Percentiles rank a stretch among this genome's conserved stretches.
Conservation (phyloP, 768 basidiomycete species). For the Suillus weaverae region DNA sequence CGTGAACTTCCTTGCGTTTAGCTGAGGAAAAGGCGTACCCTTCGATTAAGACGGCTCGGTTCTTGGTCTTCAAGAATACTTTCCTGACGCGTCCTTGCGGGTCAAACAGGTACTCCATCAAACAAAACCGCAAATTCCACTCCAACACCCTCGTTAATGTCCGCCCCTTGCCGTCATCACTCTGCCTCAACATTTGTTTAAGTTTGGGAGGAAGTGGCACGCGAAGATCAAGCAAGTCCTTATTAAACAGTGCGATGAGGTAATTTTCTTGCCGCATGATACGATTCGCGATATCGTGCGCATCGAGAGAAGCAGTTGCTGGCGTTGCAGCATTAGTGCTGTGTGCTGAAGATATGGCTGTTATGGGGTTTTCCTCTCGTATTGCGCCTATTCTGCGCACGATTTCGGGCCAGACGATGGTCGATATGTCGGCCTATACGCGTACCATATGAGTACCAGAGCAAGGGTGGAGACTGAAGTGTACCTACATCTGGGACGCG, state of each 20-base stretch:
- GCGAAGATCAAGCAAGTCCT: constrained; percentile 87
- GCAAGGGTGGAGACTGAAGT: neutral
- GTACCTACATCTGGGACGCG: constrained; percentile 86
- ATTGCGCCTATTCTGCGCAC: constrained; percentile 89
- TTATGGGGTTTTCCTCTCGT: constrained; percentile 90
- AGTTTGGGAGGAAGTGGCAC: constrained; percentile 71
- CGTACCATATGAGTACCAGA: constrained; percentile 9
- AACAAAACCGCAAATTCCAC: constrained; percentile 95
- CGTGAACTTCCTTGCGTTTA: neutral
- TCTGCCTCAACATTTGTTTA: constrained; percentile 50
- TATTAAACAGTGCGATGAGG: constrained; percentile 96
- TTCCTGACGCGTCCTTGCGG: constrained; percentile 85
- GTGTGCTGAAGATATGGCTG: constrained; percentile 72
- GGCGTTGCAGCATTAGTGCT: constrained; percentile 55
- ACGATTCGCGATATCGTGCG: constrained; percentile 96
- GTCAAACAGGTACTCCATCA: constrained; percentile 96
- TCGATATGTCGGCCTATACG: constrained; percentile 89
- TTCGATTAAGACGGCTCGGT: constrained; percentile 73
- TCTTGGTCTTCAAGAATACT: constrained; percentile 86
- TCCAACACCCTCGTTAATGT: constrained; percentile 88
- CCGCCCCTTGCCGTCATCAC: constrained; percentile 63
- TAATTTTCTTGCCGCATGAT: constrained; percentile 99
- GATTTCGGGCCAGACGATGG: constrained; percentile 94
- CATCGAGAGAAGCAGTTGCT: constrained; percentile 86
- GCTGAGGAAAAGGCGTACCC: constrained; percentile 53